Conservation (phyloP, 257 asterid species). For the Fraxinus americana region DNA sequence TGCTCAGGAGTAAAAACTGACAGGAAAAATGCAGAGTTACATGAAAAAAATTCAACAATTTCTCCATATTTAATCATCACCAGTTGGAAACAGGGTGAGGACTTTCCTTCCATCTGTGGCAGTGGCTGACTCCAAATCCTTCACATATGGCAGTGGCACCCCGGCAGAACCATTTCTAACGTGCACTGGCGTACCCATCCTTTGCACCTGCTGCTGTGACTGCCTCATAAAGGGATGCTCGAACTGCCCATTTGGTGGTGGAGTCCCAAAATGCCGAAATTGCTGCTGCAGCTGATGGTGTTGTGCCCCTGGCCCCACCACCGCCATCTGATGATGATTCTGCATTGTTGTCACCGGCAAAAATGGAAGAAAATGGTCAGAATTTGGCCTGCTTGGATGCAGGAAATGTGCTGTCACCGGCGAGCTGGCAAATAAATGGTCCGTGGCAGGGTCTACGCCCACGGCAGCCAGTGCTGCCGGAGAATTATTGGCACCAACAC, state of each 20-base stretch:
- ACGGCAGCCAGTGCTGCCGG: conserved; percentile 33
- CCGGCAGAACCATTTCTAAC: conserved; percentile 31
- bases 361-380: conserved; percentile 63
- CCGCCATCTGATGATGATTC: conserved; percentile 60
- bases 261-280: not conserved
- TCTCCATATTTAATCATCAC: conserved; percentile 51
- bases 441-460: conserved; percentile 57
- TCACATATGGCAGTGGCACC: conserved; percentile 36
- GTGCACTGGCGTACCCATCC: conserved; percentile 39
- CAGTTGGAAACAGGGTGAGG: conserved; percentile 83
- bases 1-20: conserved; percentile 21
- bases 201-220: conserved; percentile 32
- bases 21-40: conserved; percentile 16
- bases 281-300: conserved; percentile 10
- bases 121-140: conserved; percentile 60
- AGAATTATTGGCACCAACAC: conserved; percentile 25
- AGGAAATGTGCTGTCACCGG: conserved; percentile 77
- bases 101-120: conserved; percentile 60
- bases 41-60: not conserved
- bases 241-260: conserved; percentile 45
- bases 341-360: conserved; percentile 49
- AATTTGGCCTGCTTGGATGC: conserved; percentile 53
- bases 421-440: conserved; percentile 68
- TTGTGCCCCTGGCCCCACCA: conserved; percentile 21
- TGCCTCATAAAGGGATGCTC: conserved; percentile 61